Evolutionary conservation across 2,329 filamentous ascomycete species (phyloP), one percentile per base, ranked within the genome.

Genomic region (Colletotrichum tropicale): DNA sequence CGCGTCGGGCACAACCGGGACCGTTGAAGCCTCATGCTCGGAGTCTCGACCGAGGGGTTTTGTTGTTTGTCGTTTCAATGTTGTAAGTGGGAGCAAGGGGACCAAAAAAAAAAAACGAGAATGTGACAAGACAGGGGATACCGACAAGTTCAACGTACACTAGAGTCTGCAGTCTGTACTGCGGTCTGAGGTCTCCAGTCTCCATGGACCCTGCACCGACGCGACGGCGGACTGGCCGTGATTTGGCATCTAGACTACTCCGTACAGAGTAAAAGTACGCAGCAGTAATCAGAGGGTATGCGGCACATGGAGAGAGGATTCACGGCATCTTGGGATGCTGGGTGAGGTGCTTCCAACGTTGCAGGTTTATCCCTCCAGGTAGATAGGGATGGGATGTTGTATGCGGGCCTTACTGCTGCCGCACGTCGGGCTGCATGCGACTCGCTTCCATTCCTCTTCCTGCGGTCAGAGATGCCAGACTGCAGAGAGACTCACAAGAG

Each of bases 1-100:
- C n/a, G 32, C 30, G 36, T 74, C 66, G 70, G 66, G 70, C 55
- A 52, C 48, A 60, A 61, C 56, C 65, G 70, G 74, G 32, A 66
- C 66, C 24, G 38, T 10, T 58, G 32, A 16, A 26, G 21, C 16
- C 21, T 26, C 18, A 26, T 36, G 24, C 7, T 18, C 30, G n/a
- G 30, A n/a, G 52, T 60, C 36, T 55, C 62, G 55, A 18, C 8
- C 30, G 28, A 64, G 24, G 43, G 24, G n/a, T 56, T 66, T 66
- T 55, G 18, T 55, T 58, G 36, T 74, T 70, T 64, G 30, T 34
- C 24, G 24, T 36, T 62, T 58, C 15, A 21, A 66, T 66, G 15
- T 21, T 32, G 48, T 61, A 60, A 60, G 71, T 62, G 56, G 21
- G 32, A 70, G 38, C 7, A 28, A 66, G 32, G 34, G 38, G 13